Conservation (phyloP, 495 filamentous ascomycete genomes). For the Penicillium ucsense region DNA sequence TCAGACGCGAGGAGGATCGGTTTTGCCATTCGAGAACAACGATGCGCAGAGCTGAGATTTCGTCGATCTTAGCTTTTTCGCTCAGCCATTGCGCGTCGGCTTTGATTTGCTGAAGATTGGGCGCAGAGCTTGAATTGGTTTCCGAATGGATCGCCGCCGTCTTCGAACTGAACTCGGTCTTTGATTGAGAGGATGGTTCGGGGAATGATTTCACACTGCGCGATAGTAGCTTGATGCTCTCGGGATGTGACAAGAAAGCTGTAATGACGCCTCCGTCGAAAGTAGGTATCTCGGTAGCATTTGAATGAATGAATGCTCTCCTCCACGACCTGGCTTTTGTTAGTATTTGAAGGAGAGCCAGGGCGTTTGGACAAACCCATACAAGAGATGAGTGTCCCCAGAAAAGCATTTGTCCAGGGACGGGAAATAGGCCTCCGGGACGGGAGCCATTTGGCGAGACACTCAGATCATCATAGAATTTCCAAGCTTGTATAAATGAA, state of each 20-base stretch:
- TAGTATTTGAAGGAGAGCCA: conserved; percentile 5
- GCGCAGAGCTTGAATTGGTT: conserved; percentile 54
- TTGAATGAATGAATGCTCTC: conserved; percentile 55
- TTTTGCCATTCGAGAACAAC: conserved; percentile 76
- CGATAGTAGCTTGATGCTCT: conserved; percentile 55
- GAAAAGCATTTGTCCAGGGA: conserved; percentile 54
- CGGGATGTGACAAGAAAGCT: conserved; percentile 57
- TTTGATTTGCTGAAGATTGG: conserved; percentile 74
- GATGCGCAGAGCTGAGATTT: conserved; percentile 73
- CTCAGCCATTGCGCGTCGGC: conserved; percentile 80
- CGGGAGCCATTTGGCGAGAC: conserved; percentile 58
- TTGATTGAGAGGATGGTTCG: conserved; percentile 47
- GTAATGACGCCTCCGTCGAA: conserved; percentile 41
- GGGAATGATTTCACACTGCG: conserved; percentile 54
- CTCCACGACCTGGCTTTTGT: conserved; percentile 59
- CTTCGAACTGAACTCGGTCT: conserved; percentile 70
- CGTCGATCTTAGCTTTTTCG: conserved; percentile 62
- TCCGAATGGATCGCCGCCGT: conserved; percentile 86
- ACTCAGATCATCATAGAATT: conserved; percentile 44
- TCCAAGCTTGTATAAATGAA: conserved; percentile 4
- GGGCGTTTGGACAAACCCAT: conserved; percentile 14
- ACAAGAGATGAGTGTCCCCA: conserved; percentile 51
- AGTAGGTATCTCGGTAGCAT: conserved; percentile 38
- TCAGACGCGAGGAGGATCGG: conserved; percentile 54
- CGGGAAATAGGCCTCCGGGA: conserved; percentile 50